Evolutionary conservation across 441 rosid species (phyloP), one percentile per base, ranked within the genome.

Genomic region (Erodium moschatum): DNA sequence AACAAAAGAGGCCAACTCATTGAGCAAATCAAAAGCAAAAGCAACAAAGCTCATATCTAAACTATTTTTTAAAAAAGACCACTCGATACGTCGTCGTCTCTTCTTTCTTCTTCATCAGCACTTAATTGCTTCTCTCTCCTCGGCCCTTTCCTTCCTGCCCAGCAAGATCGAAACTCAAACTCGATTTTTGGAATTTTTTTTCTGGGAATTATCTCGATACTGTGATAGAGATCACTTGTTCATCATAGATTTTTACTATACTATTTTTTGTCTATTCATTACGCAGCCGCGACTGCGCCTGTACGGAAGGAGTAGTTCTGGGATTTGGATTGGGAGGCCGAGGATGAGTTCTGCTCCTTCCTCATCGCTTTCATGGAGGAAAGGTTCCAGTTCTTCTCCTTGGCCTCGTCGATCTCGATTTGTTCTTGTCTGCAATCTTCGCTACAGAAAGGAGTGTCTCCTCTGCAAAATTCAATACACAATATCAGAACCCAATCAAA

Each of bases 241-340:
- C 6, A n/a, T 56, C 24, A 5, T 40, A 27, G 66, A 27, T 54
- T 50, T 54, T 50, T 35, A 40, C 19, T 66, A 40, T 66, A 24
- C 35, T 11, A 65, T 68, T 40, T 40, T 12, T 10, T 67, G 48
- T 8, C 48, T 42, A 42, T 71, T 61, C n/a, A n/a, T 69, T 71
- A 87, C 18, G 84, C 90, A 13, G 86, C 90, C 0, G 87, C 89
- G 15, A 87, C 83, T 3, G 89, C 77, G 73, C 87, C 73, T 0
- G 82, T 20, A 21, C 66, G 74, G 65, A 76, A 81, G 15, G 84
- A 13, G 75, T 81, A 82, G 38, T 72, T 83, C 64, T 74, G 79
- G 11, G 78, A 67, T 66, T 70, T 76, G 38, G 74, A 24, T 3
- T 88, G 84, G 0, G 92, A 82, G 18, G 72, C n/a, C 1, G 92